These are phyloP conservation scores for Penicillium capsulatum DNA, from an alignment of 2,329 filamentous ascomycete species.

Conservation along the genomic window DNA sequence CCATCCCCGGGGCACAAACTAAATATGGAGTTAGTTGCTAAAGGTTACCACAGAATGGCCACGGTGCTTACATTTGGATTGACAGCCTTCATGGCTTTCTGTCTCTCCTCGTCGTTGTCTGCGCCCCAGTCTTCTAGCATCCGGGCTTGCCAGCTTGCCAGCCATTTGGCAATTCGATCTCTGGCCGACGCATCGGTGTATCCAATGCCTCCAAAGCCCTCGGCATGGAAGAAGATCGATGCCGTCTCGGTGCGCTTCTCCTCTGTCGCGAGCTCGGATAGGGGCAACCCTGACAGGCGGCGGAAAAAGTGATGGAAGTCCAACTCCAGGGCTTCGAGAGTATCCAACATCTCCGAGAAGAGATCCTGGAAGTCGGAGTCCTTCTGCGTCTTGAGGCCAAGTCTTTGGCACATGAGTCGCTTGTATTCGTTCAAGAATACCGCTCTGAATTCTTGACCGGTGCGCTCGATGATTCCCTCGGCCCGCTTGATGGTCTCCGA, in stretches of 20 bases:
- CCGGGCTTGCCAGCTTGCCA: conserved; percentile 70
- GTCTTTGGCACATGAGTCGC: conserved; percentile 70
- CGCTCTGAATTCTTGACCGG: conserved; percentile 81
- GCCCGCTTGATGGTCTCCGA: conserved; percentile 71
- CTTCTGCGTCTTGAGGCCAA: conserved; percentile 68
- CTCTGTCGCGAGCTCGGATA: conserved; percentile 62
- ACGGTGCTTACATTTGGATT: conserved; percentile 73
- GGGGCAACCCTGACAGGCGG: conserved; percentile 61
- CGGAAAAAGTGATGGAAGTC: conserved; percentile 97
- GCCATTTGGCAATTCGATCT: conserved; percentile 69
- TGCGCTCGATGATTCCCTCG: conserved; percentile 74
- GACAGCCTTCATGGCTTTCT: conserved; percentile 70
- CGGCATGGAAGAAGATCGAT: conserved; percentile 72
- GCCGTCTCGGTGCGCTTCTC: conserved; percentile 62
- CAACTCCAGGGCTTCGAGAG: conserved; percentile 73
- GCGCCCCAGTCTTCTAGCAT: conserved; percentile 72
- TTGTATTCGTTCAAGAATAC: conserved; percentile 90
- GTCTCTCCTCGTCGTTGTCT: conserved; percentile 59
- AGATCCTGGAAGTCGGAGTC: conserved; percentile 73
- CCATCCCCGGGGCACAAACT: conserved; percentile 86
- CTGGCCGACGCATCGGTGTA: conserved; percentile 62
- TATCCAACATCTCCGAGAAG: conserved; percentile 78
- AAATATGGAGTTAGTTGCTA: neutral
- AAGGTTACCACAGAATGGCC: too few species aligned
- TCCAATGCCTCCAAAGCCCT: conserved; percentile 58